Base-by-base conservation (phyloP, 2,329 filamentous ascomycete genomes). In the Aspergillus latus region DNA sequence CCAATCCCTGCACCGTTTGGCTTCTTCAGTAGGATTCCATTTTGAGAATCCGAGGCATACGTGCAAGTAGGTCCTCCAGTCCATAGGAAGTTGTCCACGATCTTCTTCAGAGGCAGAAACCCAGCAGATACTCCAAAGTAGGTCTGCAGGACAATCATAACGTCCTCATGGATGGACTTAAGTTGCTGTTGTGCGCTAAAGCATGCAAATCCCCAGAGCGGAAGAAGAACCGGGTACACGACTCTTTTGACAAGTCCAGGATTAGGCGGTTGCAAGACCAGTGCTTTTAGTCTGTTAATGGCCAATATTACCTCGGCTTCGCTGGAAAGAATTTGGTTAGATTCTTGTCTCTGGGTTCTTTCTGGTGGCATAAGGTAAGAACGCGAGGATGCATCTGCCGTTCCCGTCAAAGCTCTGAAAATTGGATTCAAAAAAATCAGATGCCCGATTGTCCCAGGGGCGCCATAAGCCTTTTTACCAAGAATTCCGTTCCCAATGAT, bases 401-500 rank as follows among this genome's bases (percentile, higher is more conserved):
- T 66, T 4, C 66, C 73, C 10, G 70, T 72, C 7, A 78, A 62
- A 4, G 66, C 59, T 37, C 72, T 71, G 53, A 76, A 73, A 3
- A 76, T 63, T 0, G 75, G 75, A 52, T 74, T 69, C 16, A 76
- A 59, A 43, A 78, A 77, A 34, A 77, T 74, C 3, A 62, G 71
- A 61, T 76, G 72, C 0, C 75, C 75, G 49, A 75, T 68, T 0
- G 70, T 72, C 4, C 73, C 72, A 32, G 72, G 71, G 15, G 73
- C 69, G 4, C 75, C 75, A 54, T 71, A 73, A 11, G 66, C 52
- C 29, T 70, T 68, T 57, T 76, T 77, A 2, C 72, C 68, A 29
- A 78, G 57, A 32, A 78, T 74, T n/a, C 75, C 75, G 62, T 69
- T 77, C 5, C 75, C 74, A 47, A 77, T 69, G 15, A 72, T 67